Base-by-base conservation (phyloP, 768 basidiomycete genomes). In the Sporobolomyces phaffii region DNA sequence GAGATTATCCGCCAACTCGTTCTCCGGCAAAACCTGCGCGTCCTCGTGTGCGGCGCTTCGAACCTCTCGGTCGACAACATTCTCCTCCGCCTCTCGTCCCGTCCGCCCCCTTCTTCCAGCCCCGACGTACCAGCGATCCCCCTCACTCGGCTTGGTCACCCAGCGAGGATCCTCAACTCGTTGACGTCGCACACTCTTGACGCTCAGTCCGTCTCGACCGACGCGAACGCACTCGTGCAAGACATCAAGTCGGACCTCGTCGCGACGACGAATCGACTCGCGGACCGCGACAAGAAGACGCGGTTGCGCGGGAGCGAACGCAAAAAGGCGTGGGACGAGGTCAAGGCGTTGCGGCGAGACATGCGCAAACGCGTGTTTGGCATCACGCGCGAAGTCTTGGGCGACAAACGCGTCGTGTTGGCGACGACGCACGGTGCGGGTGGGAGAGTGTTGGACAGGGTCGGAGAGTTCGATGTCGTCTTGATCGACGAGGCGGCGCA, bases 401-500 rank as follows among this genome's bases (percentile, higher is more conserved):
- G 81, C 24, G 85, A 87, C 49, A 88, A 91, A 0, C 87, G 90
- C 80, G 89, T 98, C 44, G 89, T 98, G 1, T 78, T 98, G 15
- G 87, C 92, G 2, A 99, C 96, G 4, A 98, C 94, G 72, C 93
- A 98, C 80, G 89, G 91, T 17, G 72, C 33, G 18, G 67, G 43
- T 11, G 40, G 38, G 5, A 56, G 20, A 43, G 54, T 56, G 5
- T 41, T 56, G 24, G 54, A 56, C 28, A 56, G 22, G 33, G 2
- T 43, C 13, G 40, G 38, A 10, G 22, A 56, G 24, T 99, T 99
- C 74, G 96, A 99, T 75, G 88, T 94, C 0, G 85, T 92, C 15
- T 87, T 99, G 50, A 93, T 99, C 60, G 96, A 99, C 72, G 96
- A 99, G 79, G 96, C 96, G 0, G 97, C 96, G 0, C 96, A 98